Evolutionary conservation across 345 rosid species (phyloP).

Genomic region (Salix viminalis): DNA sequence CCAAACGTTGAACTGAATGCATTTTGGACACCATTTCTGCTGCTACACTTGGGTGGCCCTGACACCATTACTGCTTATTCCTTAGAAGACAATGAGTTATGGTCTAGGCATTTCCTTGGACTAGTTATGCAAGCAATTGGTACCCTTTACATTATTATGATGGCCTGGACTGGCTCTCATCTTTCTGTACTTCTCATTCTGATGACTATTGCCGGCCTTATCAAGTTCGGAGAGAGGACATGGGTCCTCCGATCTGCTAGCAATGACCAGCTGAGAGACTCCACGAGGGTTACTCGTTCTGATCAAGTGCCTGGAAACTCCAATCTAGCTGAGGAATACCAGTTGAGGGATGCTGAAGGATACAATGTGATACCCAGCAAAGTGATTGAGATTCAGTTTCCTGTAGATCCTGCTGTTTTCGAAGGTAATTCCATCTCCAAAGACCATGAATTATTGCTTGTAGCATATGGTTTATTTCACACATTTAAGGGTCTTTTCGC

Average conservation of each 20-base stretch:
- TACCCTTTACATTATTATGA: neutral
- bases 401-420: neutral
- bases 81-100: conserved; percentile 12
- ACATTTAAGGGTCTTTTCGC: conserved; percentile 1
- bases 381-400: conserved; percentile 5
- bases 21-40: conserved; percentile 18
- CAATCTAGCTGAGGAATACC: conserved; percentile 5
- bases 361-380: conserved; percentile 1
- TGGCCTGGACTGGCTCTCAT: neutral
- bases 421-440: neutral
- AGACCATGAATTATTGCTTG: neutral
- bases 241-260: conserved; percentile 5
- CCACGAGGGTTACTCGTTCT: neutral
- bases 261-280: conserved; percentile 1
- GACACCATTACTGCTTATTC: conserved; percentile 20
- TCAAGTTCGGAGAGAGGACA: conserved; percentile 15
- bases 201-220: neutral
- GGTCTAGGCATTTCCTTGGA: conserved; percentile 17
- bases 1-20: neutral
- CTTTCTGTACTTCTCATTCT: neutral
- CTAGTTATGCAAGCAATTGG: conserved; percentile 6
- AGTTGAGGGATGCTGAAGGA: neutral
- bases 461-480: neutral
- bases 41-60: conserved; percentile 16
- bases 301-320: conserved; percentile 1